Conservation (phyloP, 2,329 filamentous ascomycete genomes). For the Alternaria ethzedia region DNA sequence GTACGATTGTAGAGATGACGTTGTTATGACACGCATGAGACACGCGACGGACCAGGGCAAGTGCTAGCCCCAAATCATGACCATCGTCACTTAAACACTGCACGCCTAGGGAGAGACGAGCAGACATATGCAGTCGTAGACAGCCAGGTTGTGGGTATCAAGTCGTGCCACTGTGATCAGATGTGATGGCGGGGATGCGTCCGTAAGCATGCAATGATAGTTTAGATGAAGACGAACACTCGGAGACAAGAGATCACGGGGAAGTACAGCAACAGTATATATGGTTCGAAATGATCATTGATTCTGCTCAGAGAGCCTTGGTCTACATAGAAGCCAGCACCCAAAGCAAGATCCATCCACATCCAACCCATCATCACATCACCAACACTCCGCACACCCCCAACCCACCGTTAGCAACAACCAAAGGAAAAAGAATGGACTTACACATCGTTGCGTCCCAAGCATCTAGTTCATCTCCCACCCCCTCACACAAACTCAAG, state of each 20-base stretch:
- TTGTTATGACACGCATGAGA: not conserved
- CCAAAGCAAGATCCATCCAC: not conserved
- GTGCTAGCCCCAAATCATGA: accelerated
- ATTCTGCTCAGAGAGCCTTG: not conserved
- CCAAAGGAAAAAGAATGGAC: not conserved
- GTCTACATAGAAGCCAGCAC: not conserved
- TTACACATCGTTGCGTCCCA: slow-evolving; percentile 31
- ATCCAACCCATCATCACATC: not conserved
- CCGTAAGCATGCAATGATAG: not conserved
- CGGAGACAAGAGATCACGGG: accelerated
- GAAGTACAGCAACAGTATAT: not conserved
- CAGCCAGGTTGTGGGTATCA: too few species aligned
- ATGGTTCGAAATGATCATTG: not conserved
- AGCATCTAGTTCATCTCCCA: slow-evolving; percentile 44
- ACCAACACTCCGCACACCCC: not conserved
- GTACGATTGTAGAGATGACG: slow-evolving; percentile 2
- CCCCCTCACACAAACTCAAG: not conserved
- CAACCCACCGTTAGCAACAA: not conserved
- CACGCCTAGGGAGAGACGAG: too few species aligned
- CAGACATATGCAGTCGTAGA: too few species aligned
- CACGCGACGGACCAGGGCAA: not conserved
- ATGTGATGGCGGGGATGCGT: not conserved
- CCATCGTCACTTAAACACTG: too few species aligned
- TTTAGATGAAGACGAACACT: not conserved
- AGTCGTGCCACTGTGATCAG: too few species aligned